A percentile compares a stretch with the other conserved stretches of the same genome.
Conservation (phyloP, 768 basidiomycete genomes). For the Pulveroboletus sp. region DNA sequence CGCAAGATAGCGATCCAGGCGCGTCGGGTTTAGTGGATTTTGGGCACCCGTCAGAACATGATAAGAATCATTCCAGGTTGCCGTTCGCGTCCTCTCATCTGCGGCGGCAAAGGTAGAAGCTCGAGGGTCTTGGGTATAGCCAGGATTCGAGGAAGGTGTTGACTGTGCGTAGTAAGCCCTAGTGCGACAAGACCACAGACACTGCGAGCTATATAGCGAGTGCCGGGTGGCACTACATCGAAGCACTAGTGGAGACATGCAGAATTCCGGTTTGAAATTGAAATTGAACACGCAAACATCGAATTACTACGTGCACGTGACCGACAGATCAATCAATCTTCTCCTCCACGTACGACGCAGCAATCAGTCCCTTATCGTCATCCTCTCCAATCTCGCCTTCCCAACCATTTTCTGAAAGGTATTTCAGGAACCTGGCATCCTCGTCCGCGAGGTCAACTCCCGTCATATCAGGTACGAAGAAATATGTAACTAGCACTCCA, state of each 20-base stretch:
- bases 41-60: constrained; percentile 1
- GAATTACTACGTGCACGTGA: neutral
- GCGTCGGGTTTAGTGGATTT: constrained; percentile 41
- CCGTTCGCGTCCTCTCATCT: constrained; percentile 1
- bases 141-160: constrained; percentile 12
- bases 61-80: constrained; percentile 2
- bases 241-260: constrained; percentile 24
- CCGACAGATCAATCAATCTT: neutral
- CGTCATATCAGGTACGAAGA: constrained; percentile 68
- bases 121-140: constrained; percentile 3
- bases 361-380: constrained; percentile 33
- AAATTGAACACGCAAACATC: no score
- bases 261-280: neutral
- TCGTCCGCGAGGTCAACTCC: constrained; percentile 65
- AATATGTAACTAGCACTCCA: constrained; percentile 64
- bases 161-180: constrained; percentile 27
- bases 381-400: constrained; percentile 60
- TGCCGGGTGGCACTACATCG: constrained; percentile 13
- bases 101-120: constrained; percentile 3
- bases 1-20: constrained; percentile 57
- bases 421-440: constrained; percentile 59
- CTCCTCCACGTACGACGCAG: constrained; percentile 13
- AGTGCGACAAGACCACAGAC: constrained; percentile 11
- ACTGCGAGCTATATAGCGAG: constrained; percentile 14
- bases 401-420: constrained; percentile 64